phyloP scores from a whole-genome alignment of 2,329 filamentous ascomycete species.

The Colletotrichum aenigma region DNA sequence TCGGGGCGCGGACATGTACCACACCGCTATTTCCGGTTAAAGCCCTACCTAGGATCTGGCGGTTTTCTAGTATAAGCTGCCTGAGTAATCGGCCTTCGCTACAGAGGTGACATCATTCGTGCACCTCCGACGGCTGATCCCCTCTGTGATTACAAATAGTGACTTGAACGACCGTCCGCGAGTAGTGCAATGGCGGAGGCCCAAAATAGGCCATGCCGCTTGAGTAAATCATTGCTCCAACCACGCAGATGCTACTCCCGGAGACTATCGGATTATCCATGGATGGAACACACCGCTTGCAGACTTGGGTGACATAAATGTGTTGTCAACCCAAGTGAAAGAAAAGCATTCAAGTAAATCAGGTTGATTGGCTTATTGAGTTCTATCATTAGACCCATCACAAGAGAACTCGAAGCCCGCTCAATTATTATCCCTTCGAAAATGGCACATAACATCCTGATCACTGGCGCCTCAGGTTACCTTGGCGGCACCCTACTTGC shows the following conservation, averaged over 20 bases:
- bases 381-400: not conserved
- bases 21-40: not conserved
- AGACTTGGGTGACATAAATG: not conserved
- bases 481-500: slow-evolving; percentile 55
- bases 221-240: not conserved
- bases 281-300: not conserved
- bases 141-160: not conserved
- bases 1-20: not conserved
- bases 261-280: not conserved
- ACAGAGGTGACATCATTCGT: not conserved
- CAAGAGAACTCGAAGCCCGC: not conserved
- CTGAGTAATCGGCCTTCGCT: not conserved
- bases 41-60: not conserved
- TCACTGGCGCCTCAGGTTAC: slow-evolving; percentile 58
- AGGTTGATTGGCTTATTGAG: not conserved
- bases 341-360: not conserved
- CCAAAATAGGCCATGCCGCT: not conserved
- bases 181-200: not conserved
- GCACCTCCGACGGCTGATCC: not conserved
- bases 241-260: not conserved
- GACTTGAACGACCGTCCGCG: not conserved
- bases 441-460: slow-evolving; percentile 39
- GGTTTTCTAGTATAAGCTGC: not conserved
- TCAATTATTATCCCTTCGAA: not conserved
- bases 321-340: not conserved